Conservation (phyloP, 1,284 basidiomycete species). For the Cryptococcus maquisensis region DNA sequence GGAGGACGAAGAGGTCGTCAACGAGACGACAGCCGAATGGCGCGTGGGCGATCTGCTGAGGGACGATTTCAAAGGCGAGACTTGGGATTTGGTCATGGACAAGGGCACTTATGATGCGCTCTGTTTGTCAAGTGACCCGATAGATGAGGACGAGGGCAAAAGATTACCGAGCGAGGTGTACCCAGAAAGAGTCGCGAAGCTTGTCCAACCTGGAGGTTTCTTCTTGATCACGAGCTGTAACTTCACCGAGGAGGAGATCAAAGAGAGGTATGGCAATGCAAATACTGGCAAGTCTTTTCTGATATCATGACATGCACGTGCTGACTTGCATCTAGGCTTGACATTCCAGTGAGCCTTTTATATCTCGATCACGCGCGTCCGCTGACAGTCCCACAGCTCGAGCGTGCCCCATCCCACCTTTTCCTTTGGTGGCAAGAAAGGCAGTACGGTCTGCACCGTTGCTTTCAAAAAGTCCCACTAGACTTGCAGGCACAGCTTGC, state of each 20-base stretch:
- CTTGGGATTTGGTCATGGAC: slow-evolving; percentile 49
- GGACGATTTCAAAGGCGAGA: slow-evolving; percentile 32
- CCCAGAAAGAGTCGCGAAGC: slow-evolving; percentile 38
- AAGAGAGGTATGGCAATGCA: slow-evolving; percentile 32
- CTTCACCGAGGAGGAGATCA: slow-evolving; percentile 49
- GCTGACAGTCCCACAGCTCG: slow-evolving; percentile 27
- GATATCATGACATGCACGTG: neutral
- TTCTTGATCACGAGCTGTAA: slow-evolving; percentile 51
- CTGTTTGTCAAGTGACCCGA: slow-evolving; percentile 34
- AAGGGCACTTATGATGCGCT: slow-evolving; percentile 50
- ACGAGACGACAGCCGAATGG: slow-evolving; percentile 36
- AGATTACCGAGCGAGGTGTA: slow-evolving; percentile 43
- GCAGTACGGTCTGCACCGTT: slow-evolving; percentile 46
- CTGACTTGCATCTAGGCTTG: slow-evolving; percentile 20
- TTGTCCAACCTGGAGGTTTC: slow-evolving; percentile 43
- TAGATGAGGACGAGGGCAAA: slow-evolving; percentile 25
- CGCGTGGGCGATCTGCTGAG: slow-evolving; percentile 39
- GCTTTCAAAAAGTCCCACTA: slow-evolving; percentile 36
- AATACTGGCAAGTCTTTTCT: slow-evolving; percentile 30
- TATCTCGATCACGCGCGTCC: neutral
- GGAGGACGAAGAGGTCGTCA: slow-evolving; percentile 39
- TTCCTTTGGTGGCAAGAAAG: slow-evolving; percentile 46
- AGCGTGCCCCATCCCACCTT: slow-evolving; percentile 45
- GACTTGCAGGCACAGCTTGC: too few species aligned
- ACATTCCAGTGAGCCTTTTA: slow-evolving; percentile 34